phyloP scores from a whole-genome alignment of 257 asterid species.

The Ilex aquifolium region DNA sequence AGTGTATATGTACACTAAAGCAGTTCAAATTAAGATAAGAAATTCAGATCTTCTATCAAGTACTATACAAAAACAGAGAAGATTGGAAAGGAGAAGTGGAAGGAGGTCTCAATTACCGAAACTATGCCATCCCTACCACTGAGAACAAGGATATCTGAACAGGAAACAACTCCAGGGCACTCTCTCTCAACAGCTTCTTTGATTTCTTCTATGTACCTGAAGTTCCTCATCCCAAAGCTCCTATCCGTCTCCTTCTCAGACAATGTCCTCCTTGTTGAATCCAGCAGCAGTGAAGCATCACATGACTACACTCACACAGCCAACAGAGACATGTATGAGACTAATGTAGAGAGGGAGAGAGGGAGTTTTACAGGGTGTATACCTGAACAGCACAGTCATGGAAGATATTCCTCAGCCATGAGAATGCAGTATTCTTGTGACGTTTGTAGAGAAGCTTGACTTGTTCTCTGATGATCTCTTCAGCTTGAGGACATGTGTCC shows the following conservation, averaged over 20 bases:
- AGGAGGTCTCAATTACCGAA: conserved; percentile 33
- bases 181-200: conserved; percentile 93
- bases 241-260: conserved; percentile 91
- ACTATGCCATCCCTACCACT: conserved; percentile 91
- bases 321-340: neutral
- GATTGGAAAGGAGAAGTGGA: neutral
- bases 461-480: conserved; percentile 83
- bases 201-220: conserved; percentile 77
- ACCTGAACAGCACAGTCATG: conserved; percentile 98
- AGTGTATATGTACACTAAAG: neutral
- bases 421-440: conserved; percentile 97
- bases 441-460: conserved; percentile 91
- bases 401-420: conserved; percentile 97
- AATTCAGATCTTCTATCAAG: neutral
- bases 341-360: neutral
- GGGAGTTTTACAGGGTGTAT: neutral
- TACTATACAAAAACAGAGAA: neutral
- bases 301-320: conserved; percentile 52
- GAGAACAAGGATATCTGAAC: conserved; percentile 85
- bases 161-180: conserved; percentile 92
- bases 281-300: conserved; percentile 94
- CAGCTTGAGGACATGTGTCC: conserved; percentile 96
- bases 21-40: neutral
- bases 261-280: conserved; percentile 75
- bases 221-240: conserved; percentile 97